Conservation (phyloP, 148 eudicot genomes). For the Talinum fruticosum region DNA sequence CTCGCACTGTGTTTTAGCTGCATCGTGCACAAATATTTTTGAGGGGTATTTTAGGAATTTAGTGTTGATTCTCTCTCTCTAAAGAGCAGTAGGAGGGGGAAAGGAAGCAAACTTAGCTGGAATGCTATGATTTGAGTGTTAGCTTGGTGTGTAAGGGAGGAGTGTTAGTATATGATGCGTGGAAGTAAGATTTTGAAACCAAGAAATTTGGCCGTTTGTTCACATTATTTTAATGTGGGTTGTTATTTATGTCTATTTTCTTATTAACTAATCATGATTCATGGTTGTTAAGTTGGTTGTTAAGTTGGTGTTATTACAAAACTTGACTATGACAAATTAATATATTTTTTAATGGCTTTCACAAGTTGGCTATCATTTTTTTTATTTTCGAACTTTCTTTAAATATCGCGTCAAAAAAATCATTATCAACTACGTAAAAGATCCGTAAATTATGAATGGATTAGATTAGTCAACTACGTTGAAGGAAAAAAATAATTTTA, state of each 20-base stretch:
- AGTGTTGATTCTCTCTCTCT: neutral
- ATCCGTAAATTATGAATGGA: no score
- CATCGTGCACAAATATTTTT: neutral
- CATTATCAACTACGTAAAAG: no score
- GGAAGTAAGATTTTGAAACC: conserved; percentile 3
- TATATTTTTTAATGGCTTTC: neutral
- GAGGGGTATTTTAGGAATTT: neutral
- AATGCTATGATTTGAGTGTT: neutral
- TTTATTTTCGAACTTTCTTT: no score
- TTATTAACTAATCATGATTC: neutral
- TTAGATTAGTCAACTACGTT: no score
- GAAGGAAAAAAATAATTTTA: no score
- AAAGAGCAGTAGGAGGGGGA: neutral
- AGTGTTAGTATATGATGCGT: conserved; percentile 6
- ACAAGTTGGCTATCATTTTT: neutral
- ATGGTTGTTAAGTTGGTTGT: neutral
- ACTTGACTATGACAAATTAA: neutral
- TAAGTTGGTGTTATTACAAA: neutral
- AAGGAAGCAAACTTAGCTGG: conserved; percentile 18
- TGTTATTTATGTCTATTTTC: conserved; percentile 6
- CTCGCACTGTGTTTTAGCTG: no score
- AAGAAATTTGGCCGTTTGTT: conserved; percentile 26
- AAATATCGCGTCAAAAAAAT: no score
- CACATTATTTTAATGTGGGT: conserved; percentile 29
- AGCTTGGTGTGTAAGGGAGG: conserved; percentile 30